Conservation (phyloP, 805 yeast species). For the Schizosaccharomyces osmophilus region DNA sequence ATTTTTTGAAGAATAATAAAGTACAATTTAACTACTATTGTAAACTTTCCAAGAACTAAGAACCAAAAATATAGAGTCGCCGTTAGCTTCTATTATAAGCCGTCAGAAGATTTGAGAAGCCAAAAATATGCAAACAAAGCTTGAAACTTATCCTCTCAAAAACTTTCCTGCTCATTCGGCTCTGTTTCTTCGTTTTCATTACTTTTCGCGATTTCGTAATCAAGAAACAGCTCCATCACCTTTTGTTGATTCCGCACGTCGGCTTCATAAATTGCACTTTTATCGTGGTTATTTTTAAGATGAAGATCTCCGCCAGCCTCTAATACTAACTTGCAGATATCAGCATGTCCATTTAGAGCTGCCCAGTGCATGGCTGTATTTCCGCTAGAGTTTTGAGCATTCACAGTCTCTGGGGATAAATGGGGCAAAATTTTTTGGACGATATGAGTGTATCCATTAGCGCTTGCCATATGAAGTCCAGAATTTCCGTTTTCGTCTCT, state of each 20-base stretch:
- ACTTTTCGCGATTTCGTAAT: slow-evolving; percentile 40
- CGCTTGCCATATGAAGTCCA: slow-evolving; percentile 85
- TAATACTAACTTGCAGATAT: slow-evolving; percentile 41
- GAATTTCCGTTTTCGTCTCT: slow-evolving; percentile 23
- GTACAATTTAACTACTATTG: too few species aligned
- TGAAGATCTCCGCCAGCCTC: slow-evolving; percentile 69
- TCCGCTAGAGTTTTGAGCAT: slow-evolving; percentile 48
- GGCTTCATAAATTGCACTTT: slow-evolving; percentile 75
- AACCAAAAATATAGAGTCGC: too few species aligned
- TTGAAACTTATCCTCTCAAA: slow-evolving; percentile 3
- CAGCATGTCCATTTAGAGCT: slow-evolving; percentile 60
- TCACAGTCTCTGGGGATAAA: slow-evolving; percentile 6
- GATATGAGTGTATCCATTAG: slow-evolving; percentile 47
- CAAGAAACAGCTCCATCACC: slow-evolving; percentile 53
- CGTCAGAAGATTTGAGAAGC: too few species aligned
- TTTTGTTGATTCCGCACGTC: slow-evolving; percentile 53
- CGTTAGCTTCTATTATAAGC: too few species aligned
- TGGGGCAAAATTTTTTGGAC: neutral
- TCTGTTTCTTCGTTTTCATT: slow-evolving; percentile 22
- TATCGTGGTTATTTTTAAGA: slow-evolving; percentile 44
- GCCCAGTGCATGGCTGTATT: slow-evolving; percentile 97
- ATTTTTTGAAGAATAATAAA: too few species aligned
- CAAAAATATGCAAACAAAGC: too few species aligned
- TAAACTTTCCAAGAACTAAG: too few species aligned
- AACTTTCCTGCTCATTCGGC: slow-evolving; percentile 11